phyloP scores from a whole-genome alignment of 352 stramenopile genomes.

The Globisporangium iwayamae region DNA sequence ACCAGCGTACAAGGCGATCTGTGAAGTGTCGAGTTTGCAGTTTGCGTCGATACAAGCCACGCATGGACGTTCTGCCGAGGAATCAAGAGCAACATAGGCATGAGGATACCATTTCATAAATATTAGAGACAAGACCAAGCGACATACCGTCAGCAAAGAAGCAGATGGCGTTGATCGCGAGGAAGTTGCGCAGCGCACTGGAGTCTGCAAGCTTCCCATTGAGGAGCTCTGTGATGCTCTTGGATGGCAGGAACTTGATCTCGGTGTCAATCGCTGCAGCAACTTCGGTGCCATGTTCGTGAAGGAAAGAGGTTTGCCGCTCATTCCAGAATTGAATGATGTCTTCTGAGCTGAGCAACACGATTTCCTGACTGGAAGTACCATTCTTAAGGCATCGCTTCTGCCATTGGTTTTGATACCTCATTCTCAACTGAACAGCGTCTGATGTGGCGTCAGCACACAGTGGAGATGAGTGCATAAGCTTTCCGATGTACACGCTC shows the following conservation, averaged over 20 bases:
- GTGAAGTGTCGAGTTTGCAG: slow-evolving; percentile 60
- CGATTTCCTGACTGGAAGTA: background rate
- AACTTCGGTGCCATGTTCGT: background rate
- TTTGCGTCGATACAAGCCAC: slow-evolving; percentile 61
- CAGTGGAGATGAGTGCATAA: slow-evolving; percentile 29
- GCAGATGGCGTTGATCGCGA: slow-evolving; percentile 72
- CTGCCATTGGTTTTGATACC: slow-evolving; percentile 36
- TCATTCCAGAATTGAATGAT: slow-evolving; percentile 14
- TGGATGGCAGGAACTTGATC: slow-evolving; percentile 34
- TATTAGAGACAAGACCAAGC: background rate
- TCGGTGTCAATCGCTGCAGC: slow-evolving; percentile 6
- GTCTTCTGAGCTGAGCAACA: slow-evolving; percentile 8
- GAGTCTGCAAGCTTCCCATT: slow-evolving; percentile 16
- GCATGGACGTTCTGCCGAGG: slow-evolving; percentile 35
- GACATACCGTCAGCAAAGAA: slow-evolving; percentile 64
- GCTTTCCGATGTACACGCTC: slow-evolving; percentile 20
- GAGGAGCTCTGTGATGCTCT: slow-evolving; percentile 36
- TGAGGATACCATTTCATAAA: background rate
- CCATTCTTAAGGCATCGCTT: background rate
- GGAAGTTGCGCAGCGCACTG: slow-evolving; percentile 23
- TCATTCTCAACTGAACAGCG: slow-evolving; percentile 22
- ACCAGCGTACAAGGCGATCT: slow-evolving; percentile 41
- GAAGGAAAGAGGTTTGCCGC: background rate
- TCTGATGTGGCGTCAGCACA: slow-evolving; percentile 19
- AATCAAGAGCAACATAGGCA: background rate